Percentiles rank a stretch among this genome's conserved stretches.
Conservation (phyloP, 2,329 filamentous ascomycete species). For the Pseudogymnoascus sp. region DNA sequence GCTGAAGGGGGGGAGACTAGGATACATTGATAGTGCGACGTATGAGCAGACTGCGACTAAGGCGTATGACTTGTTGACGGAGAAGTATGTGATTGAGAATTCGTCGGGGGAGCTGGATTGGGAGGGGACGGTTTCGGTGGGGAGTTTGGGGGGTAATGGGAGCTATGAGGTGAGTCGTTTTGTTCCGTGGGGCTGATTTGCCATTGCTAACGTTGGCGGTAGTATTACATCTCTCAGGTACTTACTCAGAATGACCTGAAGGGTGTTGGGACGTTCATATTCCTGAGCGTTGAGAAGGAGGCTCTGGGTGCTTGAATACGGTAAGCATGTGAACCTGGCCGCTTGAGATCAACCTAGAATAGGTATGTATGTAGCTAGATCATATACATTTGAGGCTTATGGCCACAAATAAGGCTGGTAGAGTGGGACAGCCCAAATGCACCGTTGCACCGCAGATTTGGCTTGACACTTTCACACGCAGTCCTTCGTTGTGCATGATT, state of each 20-base stretch:
- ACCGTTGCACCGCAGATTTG: neutral
- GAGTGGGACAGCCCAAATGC: neutral
- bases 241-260: slow-evolving; percentile 21
- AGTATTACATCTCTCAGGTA: slow-evolving; percentile 21
- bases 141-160: slow-evolving; percentile 18
- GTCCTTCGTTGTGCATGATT: neutral
- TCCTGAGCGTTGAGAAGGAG: slow-evolving; percentile 18
- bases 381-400: neutral
- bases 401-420: neutral
- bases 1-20: slow-evolving; percentile 32
- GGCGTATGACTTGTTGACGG: slow-evolving; percentile 18
- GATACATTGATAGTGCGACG: slow-evolving; percentile 24
- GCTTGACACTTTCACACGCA: neutral
- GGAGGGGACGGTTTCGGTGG: slow-evolving; percentile 20
- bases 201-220: neutral
- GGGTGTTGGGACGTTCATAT: slow-evolving; percentile 21
- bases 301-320: neutral
- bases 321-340: neutral
- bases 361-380: neutral
- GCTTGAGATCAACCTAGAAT: neutral
- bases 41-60: slow-evolving; percentile 15
- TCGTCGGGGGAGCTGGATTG: slow-evolving; percentile 17
- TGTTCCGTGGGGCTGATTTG: neutral
- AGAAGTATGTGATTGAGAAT: slow-evolving; percentile 10
- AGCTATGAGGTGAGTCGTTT: slow-evolving; percentile 18